Evolutionary conservation across 1,139 yeast species (phyloP), one percentile per base, ranked within the genome.

Genomic region (Nakaseomyces delphensis): DNA sequence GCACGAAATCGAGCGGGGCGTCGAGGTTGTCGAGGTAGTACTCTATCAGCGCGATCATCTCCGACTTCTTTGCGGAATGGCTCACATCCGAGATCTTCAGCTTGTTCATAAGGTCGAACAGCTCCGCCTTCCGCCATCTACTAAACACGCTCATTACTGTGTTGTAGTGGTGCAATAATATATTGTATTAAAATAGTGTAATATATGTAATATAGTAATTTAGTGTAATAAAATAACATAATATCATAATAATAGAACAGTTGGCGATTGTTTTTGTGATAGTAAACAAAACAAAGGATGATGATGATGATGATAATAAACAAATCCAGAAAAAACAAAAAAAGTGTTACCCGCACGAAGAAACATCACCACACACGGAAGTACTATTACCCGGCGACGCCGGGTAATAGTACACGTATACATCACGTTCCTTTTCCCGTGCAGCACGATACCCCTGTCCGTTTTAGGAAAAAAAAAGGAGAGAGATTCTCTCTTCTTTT

Each of bases 81-180:
- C 57, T 42, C n/a, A 53, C 43, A 30, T 46, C 47, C 19, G 43
- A 37, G 8, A 58, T 28, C 36, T 51, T 52, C 30, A 59, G 44
- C 45, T 55, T 57, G 36, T 55, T 52, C 10, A 53, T 54, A 31
- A 59, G 43, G 38, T 57, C 61, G 19, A 57, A 40, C 41, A 59
- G 44, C 39, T 58, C 59, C 13, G 50, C 51, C 40, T 58, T 59
- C 47, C 50, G 57, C 59, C 61, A 56, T 40, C 51, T 53, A 19
- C 41, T 39, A 39, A 53, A 52, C 25, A 48, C 33, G 13, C 27
- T 33, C 37, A 33, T 33, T 11, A 11, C 18, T 21, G 3, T 20
- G 2, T 13, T 20, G 7, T n/a, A n/a, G n/a, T n/a, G n/a, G n/a
- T 25, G 29, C 24, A 21, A 21, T 21, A 21, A n/a, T 21, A 21